These are phyloP conservation scores for Angomonas deanei DNA, from an alignment of 208 protist species.

Conservation along the genomic window DNA sequence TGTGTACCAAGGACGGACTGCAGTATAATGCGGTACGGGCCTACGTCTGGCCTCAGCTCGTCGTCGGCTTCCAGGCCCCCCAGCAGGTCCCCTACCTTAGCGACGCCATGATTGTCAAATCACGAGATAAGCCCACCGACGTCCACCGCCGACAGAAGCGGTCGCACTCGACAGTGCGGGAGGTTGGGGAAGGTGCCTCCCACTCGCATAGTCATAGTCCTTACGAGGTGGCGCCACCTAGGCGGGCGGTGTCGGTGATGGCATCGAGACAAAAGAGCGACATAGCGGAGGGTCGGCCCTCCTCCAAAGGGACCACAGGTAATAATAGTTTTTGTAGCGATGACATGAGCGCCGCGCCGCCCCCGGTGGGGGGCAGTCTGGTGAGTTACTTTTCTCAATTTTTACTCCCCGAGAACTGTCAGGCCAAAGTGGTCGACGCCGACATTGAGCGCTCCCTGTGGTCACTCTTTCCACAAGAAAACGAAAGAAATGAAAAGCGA, in stretches of 20 bases:
- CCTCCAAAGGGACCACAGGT: too few relatives aligned
- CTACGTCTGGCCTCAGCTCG: conserved; percentile 46
- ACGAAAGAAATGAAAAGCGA: conserved; percentile 41
- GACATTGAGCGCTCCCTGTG: conserved; percentile 80
- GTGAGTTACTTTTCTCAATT: not conserved
- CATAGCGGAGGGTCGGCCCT: too few relatives aligned
- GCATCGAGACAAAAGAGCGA: too few relatives aligned
- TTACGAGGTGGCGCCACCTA: not conserved
- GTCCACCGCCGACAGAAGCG: not conserved
- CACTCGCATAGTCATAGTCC: too few relatives aligned
- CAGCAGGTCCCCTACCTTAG: conserved; percentile 30
- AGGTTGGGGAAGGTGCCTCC: too few relatives aligned
- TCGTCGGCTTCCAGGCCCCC: conserved; percentile 20
- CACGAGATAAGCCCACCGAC: not conserved
- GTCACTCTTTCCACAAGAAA: conserved; percentile 50
- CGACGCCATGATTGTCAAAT: conserved; percentile 25
- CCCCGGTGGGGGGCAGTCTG: too few relatives aligned
- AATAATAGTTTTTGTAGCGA: too few relatives aligned
- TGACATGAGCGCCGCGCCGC: too few relatives aligned
- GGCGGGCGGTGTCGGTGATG: not conserved
- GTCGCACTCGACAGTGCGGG: not conserved
- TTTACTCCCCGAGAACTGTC: conserved; percentile 67
- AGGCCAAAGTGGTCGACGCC: conserved; percentile 60
- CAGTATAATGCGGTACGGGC: conserved; percentile 33
- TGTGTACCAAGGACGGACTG: conserved; percentile 31